Evolutionary conservation across 768 basidiomycete genomes (phyloP), one percentile per base, ranked within the genome.

Genomic region (Filobasidium wieringae): DNA sequence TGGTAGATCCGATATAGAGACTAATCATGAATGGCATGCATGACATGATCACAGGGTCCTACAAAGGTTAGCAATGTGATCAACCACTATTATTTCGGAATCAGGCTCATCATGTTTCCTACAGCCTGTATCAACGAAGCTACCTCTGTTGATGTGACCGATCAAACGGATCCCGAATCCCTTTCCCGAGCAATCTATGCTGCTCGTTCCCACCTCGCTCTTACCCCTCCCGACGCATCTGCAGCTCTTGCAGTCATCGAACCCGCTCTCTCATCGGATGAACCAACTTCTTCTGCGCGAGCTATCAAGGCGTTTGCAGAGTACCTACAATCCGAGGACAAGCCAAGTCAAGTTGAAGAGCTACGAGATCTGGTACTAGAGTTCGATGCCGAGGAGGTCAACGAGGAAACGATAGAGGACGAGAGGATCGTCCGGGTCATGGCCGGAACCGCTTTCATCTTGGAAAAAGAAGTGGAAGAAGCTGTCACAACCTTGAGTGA

Each of bases 401-500:
- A 84, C 50, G 79, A 79, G 0, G 79, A 76, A n/a, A 80, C 82
- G 22, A 79, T 77, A 19, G 61, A 63, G 58, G 88, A 87, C 63
- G 87, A 83, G 69, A 80, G 82, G 19, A 71, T 82, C 41, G 88
- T 92, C 6, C 78, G 82, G 53, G 86, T 88, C 29, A 74, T 88
- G 19, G 87, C 88, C 30, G 89, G 84, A n/a, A 88, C 85, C 12
- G 87, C 88, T 0, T 93, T 93, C 71, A 80, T 84, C 15, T 77
- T 81, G 32, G 87, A 87, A 15, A 85, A 84, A 1, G 91, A 95
- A 74, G 75, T 86, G 11, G 91, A 95, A 73, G 91, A 96, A 74
- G 91, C 90, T 1, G 76, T 95, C 26, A 91, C 93, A 73, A 91
- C 87, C 0, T 78, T 96, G 31, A 83, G 84, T 7, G 80, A 76